Conservation (phyloP, 345 rosid species). For the Gossypium stocksii region DNA sequence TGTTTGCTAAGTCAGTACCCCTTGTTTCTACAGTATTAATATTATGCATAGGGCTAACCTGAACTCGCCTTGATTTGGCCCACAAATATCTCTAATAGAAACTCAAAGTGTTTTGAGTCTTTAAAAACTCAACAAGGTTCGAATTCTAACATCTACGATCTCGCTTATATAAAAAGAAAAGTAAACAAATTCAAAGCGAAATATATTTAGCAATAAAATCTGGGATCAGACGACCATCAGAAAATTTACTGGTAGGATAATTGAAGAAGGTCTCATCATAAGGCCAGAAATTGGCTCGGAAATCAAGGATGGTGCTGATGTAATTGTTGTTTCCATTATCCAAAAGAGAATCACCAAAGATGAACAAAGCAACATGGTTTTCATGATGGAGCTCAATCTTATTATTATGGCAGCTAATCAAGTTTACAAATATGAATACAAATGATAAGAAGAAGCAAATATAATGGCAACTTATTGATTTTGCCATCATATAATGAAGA, state of each 20-base stretch:
- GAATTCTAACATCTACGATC: too few species aligned
- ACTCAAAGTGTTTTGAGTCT: too few species aligned
- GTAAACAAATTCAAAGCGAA: too few species aligned
- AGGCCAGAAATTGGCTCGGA: slow-evolving; percentile 32
- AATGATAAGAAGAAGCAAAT: slow-evolving; percentile 5
- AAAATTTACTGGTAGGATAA: slow-evolving; percentile 36
- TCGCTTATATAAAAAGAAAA: too few species aligned
- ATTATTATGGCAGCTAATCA: background rate
- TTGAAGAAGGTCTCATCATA: slow-evolving; percentile 42
- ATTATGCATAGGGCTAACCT: too few species aligned
- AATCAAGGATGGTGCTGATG: slow-evolving; percentile 24
- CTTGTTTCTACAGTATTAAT: too few species aligned
- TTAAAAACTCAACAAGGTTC: too few species aligned
- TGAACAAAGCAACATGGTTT: slow-evolving; percentile 32
- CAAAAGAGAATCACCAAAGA: slow-evolving; percentile 45
- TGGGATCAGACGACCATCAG: slow-evolving; percentile 37
- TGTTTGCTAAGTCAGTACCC: too few species aligned
- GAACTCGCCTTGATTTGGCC: too few species aligned
- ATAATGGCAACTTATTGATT: background rate
- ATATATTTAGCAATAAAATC: slow-evolving; percentile 36
- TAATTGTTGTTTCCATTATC: slow-evolving; percentile 45
- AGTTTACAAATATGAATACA: background rate
- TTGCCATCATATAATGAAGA: background rate
- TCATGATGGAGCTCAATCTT: background rate
- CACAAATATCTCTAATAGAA: too few species aligned